A percentile compares a stretch with the other conserved stretches of the same genome.
Conservation (phyloP, 768 basidiomycete genomes). For the Russula lepida region DNA sequence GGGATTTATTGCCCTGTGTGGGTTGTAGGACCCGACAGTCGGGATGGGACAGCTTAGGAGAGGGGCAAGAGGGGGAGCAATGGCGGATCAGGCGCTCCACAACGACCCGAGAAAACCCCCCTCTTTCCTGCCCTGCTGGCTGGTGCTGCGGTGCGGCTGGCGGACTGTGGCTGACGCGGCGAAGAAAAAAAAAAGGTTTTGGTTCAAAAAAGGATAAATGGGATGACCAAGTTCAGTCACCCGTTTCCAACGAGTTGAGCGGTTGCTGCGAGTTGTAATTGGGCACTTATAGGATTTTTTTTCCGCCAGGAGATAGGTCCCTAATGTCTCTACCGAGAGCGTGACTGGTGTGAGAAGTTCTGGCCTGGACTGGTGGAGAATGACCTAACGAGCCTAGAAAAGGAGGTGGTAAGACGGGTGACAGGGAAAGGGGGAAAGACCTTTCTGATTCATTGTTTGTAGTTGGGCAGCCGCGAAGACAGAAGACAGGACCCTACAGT, state of each 20-base stretch:
- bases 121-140: constrained; percentile 4
- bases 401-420: neutral
- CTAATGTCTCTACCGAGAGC: neutral
- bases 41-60: constrained; percentile 5
- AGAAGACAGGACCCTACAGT: constrained; percentile 5
- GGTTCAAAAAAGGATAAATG: constrained; percentile 15
- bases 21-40: neutral
- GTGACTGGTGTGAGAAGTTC: constrained; percentile 3
- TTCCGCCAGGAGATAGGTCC: neutral
- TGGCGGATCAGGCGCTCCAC: neutral
- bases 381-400: constrained; percentile 1
- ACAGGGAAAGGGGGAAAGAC: neutral
- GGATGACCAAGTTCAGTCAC: neutral
- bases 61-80: neutral
- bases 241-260: neutral
- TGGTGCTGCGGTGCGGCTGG: constrained; percentile 4
- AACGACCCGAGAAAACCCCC: constrained; percentile 3
- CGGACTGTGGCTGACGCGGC: constrained; percentile 2
- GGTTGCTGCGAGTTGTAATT: neutral
- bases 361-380: constrained; percentile 3
- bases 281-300: neutral
- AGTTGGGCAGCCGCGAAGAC: neutral
- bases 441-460: neutral
- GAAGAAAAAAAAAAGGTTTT: neutral
- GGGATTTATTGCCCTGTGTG: neutral